Base-by-base conservation (phyloP, 176 grass and related monocot species). In the Luzula sylvatica region DNA sequence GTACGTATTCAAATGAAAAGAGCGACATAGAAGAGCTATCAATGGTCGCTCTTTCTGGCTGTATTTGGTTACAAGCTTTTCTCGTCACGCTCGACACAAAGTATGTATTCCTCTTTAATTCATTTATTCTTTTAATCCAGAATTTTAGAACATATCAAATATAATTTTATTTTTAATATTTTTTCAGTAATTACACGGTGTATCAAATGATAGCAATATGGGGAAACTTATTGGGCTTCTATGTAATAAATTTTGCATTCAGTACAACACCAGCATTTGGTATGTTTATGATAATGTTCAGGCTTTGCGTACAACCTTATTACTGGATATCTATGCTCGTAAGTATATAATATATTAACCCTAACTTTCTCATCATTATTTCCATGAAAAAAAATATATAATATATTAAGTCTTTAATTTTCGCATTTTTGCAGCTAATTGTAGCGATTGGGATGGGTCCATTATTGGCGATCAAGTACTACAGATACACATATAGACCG, bases 61-160 rank as follows among this genome's bases (percentile, higher is more conserved):
- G 83, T 52, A 88, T 95, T 70, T 95, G 83, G 83, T 75, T 95
- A 21, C 89, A 95, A 70, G 80, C 89, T 52, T 95, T 95, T 67
- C 70, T 95, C 54, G 77, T 95, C 41, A 84, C 77, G 1, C 52
- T 88, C 30, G 89, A 95, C 19, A 88, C 79, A 46, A 85, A 88
- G 89, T 88, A 75, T 75, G 76, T 52, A 51, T 25, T 11, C 16
- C 7, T 13, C 4, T 16, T 65, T 29, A 12, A 55, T 47, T 38
- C 18, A 39, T 35, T 35, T 35, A 35, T 35, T 7, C 9, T 35
- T 35, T 35, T n/a, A n/a, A n/a, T n/a, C n/a, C n/a, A n/a, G 23
- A 55, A 12, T 40, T 5, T 40, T 55, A 28, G 52, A 29, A 27
- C 23, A 55, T 29, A 55, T 15, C 32, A 23, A 6, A 40, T 40